Evolutionary conservation across 106 monocot species (phyloP), one percentile per base, ranked within the genome.

Genomic region (Allium cepa): DNA sequence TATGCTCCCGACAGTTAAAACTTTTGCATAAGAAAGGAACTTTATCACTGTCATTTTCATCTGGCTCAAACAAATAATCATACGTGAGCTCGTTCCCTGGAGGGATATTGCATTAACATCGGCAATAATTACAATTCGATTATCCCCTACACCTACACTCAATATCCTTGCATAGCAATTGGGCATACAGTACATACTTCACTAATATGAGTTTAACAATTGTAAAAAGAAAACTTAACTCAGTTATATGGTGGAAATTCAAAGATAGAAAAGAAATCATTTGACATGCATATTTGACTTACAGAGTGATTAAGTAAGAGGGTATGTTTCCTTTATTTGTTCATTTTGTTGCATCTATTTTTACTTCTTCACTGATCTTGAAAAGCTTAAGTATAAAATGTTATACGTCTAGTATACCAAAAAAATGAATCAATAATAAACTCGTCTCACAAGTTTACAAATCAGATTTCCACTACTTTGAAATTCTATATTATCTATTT

Each of bases 131-230:
- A 96, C 87, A 76, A 96, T 91, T 15, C 88, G 71, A 49, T 85
- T 88, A 56, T 96, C 91, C 46, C 85, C 79, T 26, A 79, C 79
- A 49, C 91, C 88, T 2, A 84, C 88, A 63, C 88, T 88, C 91
- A 91, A 88, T 72, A 91, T 96, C 75, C 95, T 96, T 52, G 95
- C 88, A 79, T 96, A 96, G 81, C 91, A 91, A 62, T 96, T 96
- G 8, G 95, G 95, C 81, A 76, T 84, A 77, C 95, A 96, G 88
- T 96, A 88, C 65, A 85, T 53, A 22, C 22, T 22, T 22, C 36
- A 4, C 1, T 36, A 36, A 36, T 5, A 36, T 1, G 36, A 36
- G 36, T 36, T 36, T 15, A 55, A 49, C 15, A 63, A 74, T 13
- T 57, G n/a, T 27, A 50, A 64, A 36, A 36, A 36, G 3, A 36